These are phyloP conservation scores for Ophiostoma sp. DNA, from an alignment of 2,329 filamentous ascomycete species.

Conservation along the genomic window DNA sequence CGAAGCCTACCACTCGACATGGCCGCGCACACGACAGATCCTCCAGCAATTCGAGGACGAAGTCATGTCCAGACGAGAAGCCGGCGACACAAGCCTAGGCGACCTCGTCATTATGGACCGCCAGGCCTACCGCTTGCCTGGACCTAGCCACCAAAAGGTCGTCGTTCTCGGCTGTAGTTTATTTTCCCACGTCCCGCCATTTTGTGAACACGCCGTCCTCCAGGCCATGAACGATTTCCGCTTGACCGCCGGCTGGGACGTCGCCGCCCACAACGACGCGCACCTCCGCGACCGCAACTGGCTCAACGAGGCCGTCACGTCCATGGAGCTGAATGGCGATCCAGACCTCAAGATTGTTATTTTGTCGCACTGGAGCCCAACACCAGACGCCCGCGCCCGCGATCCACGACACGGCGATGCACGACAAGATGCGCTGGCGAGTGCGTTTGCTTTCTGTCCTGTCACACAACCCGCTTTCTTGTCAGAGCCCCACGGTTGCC, in stretches of 20 bases:
- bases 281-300: slow-evolving; percentile 45
- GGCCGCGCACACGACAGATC: slow-evolving; percentile 36
- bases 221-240: slow-evolving; percentile 53
- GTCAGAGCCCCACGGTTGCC: slow-evolving; percentile 18
- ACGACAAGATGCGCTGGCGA: slow-evolving; percentile 31
- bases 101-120: slow-evolving; percentile 46
- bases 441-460: slow-evolving; percentile 38
- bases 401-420: slow-evolving; percentile 39
- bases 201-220: slow-evolving; percentile 42
- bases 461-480: background rate
- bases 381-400: slow-evolving; percentile 36
- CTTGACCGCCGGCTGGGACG: slow-evolving; percentile 38
- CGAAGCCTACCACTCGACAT: slow-evolving; percentile 51
- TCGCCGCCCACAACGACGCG: slow-evolving; percentile 41
- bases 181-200: slow-evolving; percentile 48
- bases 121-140: slow-evolving; percentile 32
- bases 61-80: background rate
- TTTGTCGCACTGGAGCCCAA: slow-evolving; percentile 48
- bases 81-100: slow-evolving; percentile 34
- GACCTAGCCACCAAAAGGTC: slow-evolving; percentile 27
- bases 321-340: slow-evolving; percentile 32
- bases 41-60: slow-evolving; percentile 41
- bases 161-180: slow-evolving; percentile 45
- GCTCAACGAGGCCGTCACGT: slow-evolving; percentile 44
- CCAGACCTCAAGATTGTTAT: slow-evolving; percentile 37